Base-by-base conservation (phyloP, 83 land plant species). In the Diphasiastrum complanatum region DNA sequence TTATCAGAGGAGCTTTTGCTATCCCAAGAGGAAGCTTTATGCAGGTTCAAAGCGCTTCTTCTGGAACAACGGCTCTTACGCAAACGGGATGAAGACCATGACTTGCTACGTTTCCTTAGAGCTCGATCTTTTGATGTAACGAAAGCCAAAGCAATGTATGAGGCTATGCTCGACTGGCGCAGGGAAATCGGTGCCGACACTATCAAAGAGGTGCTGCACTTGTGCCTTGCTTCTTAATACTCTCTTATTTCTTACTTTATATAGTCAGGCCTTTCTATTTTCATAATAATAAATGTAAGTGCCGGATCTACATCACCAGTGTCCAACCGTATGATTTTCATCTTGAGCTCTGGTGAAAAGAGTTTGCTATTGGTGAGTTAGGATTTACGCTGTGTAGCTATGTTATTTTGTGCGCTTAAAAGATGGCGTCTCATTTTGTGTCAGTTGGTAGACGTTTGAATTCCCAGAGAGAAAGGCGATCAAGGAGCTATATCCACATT, bases 91-190 rank as follows among this genome's bases (percentile, higher is more conserved):
- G 38, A 47, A 5, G 74, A 74, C 2, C 40, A 43, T n/a, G 61
- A 62, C 47, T 65, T 75, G 63, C 22, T 75, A 16, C 50, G 78
- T 11, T 75, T 64, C 51, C 45, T 75, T 28, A 48, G 69, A 34
- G 78, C 78, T 64, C 69, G 78, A n/a, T 56, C 64, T 33, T 71
- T 75, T 28, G 78, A 75, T 40, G 62, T 75, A 20, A 34, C 60
- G 0, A 75, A 75, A 46, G 78, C 78, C 12, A 70, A 56, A 69
- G 33, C 60, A 28, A 75, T 75, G 78, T 75, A 49, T 16, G 76
- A 75, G 65, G 65, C 78, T n/a, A 75, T 75, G 78, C 61, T 64
- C 26, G 70, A 71, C 19, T 70, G 78, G 78, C 41, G 78, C 16
- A 45, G 45, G 35, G 78, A 75, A 32, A 33, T 65, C 22, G 75